Percentiles rank a stretch among this genome's conserved stretches.
Conservation (phyloP, 805 yeast genomes). For the Yarrowia sp. region DNA sequence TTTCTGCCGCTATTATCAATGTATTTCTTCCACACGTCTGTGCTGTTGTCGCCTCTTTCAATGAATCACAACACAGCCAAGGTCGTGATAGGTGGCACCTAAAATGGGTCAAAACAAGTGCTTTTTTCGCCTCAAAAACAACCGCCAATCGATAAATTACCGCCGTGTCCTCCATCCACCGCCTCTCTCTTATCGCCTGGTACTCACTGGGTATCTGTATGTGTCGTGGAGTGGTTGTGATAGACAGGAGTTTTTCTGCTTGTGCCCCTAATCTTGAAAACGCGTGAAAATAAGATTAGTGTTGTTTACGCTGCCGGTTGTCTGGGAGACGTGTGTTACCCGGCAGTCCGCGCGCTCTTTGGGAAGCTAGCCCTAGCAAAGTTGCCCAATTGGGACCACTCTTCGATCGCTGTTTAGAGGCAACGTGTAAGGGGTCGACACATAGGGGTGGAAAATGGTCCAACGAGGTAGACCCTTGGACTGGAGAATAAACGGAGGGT, state of each 20-base stretch:
- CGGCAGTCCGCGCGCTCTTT: not conserved
- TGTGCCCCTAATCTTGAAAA: slow-evolving; percentile 38
- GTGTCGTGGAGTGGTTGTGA: slow-evolving; percentile 39
- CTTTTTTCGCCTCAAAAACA: no score
- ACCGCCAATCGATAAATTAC: not conserved
- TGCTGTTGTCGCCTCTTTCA: no score
- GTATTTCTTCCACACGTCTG: no score
- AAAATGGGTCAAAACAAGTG: not conserved
- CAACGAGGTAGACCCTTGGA: no score
- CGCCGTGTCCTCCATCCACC: not conserved
- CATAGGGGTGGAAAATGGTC: not conserved
- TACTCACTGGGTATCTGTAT: slow-evolving; percentile 39
- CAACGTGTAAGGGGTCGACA: slow-evolving; percentile 23
- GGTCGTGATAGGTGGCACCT: not conserved
- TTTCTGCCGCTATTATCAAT: no score
- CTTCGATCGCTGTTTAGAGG: slow-evolving; percentile 27
- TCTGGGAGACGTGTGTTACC: slow-evolving; percentile 39
- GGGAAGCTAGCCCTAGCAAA: slow-evolving; percentile 15
- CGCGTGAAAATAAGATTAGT: slow-evolving; percentile 38
- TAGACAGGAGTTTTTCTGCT: slow-evolving; percentile 37
- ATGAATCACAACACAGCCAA: slow-evolving; percentile 6
- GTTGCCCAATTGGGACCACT: not conserved
- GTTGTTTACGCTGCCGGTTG: slow-evolving; percentile 39
- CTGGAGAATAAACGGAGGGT: not conserved
- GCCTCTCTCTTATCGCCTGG: not conserved